Conservation (phyloP, 768 basidiomycete genomes). For the Vararia minispora region DNA sequence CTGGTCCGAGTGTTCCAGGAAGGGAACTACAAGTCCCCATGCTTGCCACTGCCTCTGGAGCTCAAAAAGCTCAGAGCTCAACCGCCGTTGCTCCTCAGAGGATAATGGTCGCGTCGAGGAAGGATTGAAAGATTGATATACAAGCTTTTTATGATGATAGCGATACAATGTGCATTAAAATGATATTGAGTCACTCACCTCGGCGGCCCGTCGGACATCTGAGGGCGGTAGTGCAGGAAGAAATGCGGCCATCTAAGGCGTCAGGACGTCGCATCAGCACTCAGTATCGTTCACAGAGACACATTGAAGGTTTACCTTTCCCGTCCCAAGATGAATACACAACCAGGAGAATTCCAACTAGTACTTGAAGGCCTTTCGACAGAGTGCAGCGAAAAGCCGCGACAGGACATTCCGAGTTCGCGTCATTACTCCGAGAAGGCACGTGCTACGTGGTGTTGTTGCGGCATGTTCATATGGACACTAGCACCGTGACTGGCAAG, state of each 20-base stretch:
- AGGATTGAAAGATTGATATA: constrained; percentile 47
- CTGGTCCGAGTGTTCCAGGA: constrained; percentile 57
- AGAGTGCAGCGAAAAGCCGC: no score
- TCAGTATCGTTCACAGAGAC: no score
- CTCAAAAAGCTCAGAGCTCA: constrained; percentile 66
- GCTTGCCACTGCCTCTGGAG: constrained; percentile 69
- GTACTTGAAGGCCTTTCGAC: no score
- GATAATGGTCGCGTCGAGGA: constrained; percentile 37
- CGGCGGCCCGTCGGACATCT: constrained; percentile 47
- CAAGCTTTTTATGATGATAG: constrained; percentile 39
- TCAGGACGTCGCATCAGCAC: no score
- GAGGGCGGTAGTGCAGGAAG: constrained; percentile 40
- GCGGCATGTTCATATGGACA: no score
- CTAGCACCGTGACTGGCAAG: no score
- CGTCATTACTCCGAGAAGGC: no score
- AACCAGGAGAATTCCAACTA: no score
- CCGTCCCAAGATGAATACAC: no score
- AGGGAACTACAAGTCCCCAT: constrained; percentile 75
- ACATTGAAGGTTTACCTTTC: no score
- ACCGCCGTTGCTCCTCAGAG: constrained; percentile 47
- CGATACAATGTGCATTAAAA: constrained; percentile 4
- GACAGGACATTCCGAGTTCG: no score
- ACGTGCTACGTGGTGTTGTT: no score
- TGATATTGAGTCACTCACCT: constrained; percentile 29
- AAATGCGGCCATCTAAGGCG: constrained; percentile 22